These are phyloP conservation scores for Symbiodinium natans DNA, from an alignment of 73 alveolate species.

Conservation along the genomic window DNA sequence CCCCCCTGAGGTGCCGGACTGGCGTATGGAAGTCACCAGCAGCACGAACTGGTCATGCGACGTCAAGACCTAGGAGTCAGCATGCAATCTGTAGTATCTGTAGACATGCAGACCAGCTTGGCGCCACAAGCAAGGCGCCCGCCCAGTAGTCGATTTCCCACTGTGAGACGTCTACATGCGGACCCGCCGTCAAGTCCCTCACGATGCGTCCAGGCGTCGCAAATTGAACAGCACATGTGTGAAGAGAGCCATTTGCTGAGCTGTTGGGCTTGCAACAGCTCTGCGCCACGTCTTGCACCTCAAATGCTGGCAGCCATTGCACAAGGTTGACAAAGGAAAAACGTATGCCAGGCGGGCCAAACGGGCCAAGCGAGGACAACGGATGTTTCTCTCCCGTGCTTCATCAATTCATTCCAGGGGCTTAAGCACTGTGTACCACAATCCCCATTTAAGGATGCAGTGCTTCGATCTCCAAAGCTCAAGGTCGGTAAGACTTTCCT, in stretches of 20 bases:
- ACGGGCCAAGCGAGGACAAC: too few species aligned
- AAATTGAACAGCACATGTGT: too few species aligned
- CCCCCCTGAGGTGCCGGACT: slow-evolving; percentile 20
- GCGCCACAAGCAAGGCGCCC: background rate
- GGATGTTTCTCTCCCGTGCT: too few species aligned
- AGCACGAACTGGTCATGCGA: slow-evolving; percentile 61
- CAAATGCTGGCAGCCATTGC: background rate
- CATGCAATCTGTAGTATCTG: background rate
- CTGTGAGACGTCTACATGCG: slow-evolving; percentile 37
- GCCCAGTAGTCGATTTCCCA: slow-evolving; percentile 87
- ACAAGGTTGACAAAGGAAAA: background rate
- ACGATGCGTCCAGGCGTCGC: background rate
- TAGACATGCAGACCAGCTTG: too few species aligned
- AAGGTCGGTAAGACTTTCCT: too few species aligned
- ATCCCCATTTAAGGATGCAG: too few species aligned
- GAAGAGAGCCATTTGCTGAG: background rate
- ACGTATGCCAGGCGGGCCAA: too few species aligned
- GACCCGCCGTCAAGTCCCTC: slow-evolving; percentile 58
- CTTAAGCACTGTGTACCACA: too few species aligned
- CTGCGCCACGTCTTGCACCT: background rate
- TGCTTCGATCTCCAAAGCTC: too few species aligned
- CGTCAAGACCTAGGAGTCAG: slow-evolving; percentile 32
- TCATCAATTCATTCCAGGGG: too few species aligned
- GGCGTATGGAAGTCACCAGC: slow-evolving; percentile 43
- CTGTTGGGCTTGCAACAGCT: background rate